These are phyloP conservation scores for Cucumis sativus DNA, from an alignment of 306 rosid species.

Conservation along the genomic window Cucumber_9930_V3 NC_026657.2:36282001-36282500, in stretches of 20 bases:
- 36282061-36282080: not conserved
- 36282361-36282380: not conserved
- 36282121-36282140: not conserved
- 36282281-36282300: not conserved
- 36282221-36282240: not conserved
- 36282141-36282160: not conserved
- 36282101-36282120: not conserved
- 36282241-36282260: not conserved
- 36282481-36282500: constrained; percentile 22
- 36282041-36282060: too few relatives aligned
- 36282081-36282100: not conserved
- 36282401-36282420: not conserved
- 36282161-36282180: constrained; percentile 1
- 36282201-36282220: constrained; percentile 14
- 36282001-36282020: too few relatives aligned
- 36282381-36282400: not conserved
- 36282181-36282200: constrained; percentile 10
- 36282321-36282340: constrained; percentile 9
- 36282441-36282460: constrained; percentile 7
- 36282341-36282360: constrained; percentile 13
- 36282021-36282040: too few relatives aligned
- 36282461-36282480: constrained; percentile 21
- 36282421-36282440: constrained; percentile 26
- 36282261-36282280: constrained; percentile 1
- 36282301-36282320: not conserved